phyloP scores from a whole-genome alignment of 352 stramenopile genomes.

The Globisporangium mamillatum region DNA sequence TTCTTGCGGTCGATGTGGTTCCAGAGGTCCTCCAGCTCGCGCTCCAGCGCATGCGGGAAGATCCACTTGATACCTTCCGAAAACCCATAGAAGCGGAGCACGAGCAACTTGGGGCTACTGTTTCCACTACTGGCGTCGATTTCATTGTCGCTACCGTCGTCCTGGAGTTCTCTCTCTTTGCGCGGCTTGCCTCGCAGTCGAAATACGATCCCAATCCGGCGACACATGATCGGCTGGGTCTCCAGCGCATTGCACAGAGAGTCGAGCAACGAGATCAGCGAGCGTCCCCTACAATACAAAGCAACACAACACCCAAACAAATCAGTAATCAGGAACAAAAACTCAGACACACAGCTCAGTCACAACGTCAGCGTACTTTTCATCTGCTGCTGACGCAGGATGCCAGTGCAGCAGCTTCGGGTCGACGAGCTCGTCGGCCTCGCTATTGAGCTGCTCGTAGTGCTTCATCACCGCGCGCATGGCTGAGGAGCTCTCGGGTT shows the following conservation, averaged over 20 bases:
- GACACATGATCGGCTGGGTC: conserved; percentile 55
- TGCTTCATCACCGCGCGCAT: conserved; percentile 19
- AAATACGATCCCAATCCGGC: conserved; percentile 52
- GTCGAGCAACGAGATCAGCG: conserved; percentile 45
- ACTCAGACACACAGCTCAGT: background rate
- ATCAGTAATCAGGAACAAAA: background rate
- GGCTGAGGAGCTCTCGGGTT: conserved; percentile 7
- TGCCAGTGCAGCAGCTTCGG: conserved; percentile 56
- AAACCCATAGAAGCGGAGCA: conserved; percentile 35
- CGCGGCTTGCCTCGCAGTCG: conserved; percentile 24
- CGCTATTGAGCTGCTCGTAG: conserved; percentile 20
- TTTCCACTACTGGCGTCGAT: background rate
- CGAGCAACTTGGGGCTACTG: background rate
- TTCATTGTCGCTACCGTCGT: background rate
- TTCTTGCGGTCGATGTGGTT: conserved; percentile 20
- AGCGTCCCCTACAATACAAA: conserved; percentile 24
- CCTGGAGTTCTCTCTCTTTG: conserved; percentile 9
- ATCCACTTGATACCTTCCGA: conserved; percentile 42
- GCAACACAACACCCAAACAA: background rate
- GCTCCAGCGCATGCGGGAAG: conserved; percentile 48
- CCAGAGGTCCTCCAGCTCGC: conserved; percentile 64
- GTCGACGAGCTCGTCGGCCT: conserved; percentile 27
- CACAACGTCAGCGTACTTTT: conserved; percentile 17
- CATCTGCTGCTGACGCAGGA: conserved; percentile 36
- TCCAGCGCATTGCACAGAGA: conserved; percentile 46